phyloP scores from a whole-genome alignment of 2,329 filamentous ascomycete genomes.

The Septoria linicola region DNA sequence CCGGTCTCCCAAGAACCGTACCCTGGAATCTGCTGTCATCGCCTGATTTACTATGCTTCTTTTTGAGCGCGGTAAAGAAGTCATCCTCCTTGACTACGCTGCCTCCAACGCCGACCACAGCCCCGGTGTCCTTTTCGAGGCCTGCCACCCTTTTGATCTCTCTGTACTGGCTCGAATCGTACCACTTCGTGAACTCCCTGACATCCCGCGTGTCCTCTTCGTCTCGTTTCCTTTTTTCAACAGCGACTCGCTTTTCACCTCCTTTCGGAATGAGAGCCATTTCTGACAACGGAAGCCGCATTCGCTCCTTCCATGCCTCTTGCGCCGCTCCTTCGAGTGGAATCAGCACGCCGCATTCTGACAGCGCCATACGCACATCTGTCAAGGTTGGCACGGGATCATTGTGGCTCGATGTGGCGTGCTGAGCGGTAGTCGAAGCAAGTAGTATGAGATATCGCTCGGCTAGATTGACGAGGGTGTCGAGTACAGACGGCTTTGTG shows the following conservation, averaged over 20 bases:
- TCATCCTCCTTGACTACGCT: conserved; percentile 46
- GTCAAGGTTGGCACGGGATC: conserved; percentile 64
- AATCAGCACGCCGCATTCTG: conserved; percentile 72
- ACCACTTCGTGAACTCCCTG: conserved; percentile 77
- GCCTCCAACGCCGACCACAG: conserved; percentile 43
- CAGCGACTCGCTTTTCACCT: conserved; percentile 31
- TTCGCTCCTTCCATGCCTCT: conserved; percentile 61
- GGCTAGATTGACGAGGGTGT: conserved; percentile 83
- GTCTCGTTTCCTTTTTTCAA: conserved; percentile 47
- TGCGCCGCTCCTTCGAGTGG: conserved; percentile 67
- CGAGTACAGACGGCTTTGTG: conserved; percentile 76
- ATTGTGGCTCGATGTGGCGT: conserved; percentile 69
- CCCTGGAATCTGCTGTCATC: conserved; percentile 84
- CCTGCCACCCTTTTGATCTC: conserved; percentile 81
- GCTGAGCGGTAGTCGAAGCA: conserved; percentile 67
- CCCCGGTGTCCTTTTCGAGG: conserved; percentile 50
- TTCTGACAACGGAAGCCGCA: conserved; percentile 47
- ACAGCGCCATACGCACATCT: conserved; percentile 81
- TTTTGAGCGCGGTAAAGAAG: conserved; percentile 66
- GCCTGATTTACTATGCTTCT: conserved; percentile 79
- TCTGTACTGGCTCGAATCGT: conserved; percentile 67
- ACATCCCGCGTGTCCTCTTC: conserved; percentile 78
- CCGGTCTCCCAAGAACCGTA: conserved; percentile 73
- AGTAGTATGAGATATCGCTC: conserved; percentile 76
- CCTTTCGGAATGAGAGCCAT: conserved; percentile 42